A percentile compares a stretch with the other conserved stretches of the same genome.
Evolutionary conservation across 202 grass and related monocot genomes (phyloP).

Genomic region (Eragrostis tef): DNA sequence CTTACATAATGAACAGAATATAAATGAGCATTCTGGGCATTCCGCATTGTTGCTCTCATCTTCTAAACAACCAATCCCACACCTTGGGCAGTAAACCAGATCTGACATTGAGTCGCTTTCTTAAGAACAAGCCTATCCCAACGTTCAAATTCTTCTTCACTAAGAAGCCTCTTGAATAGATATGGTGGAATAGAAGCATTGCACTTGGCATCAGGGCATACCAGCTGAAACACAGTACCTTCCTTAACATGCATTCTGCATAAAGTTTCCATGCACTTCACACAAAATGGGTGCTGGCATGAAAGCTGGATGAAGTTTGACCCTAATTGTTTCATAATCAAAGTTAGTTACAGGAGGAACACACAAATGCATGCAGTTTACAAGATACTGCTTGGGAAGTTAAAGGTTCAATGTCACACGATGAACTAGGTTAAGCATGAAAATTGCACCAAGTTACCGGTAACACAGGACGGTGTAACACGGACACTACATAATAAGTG

Average conservation of each 20-base stretch:
- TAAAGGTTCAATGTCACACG: conserved; percentile 14
- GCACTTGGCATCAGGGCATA: conserved; percentile 66
- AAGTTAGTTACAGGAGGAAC: conserved; percentile 3
- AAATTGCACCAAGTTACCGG: not conserved
- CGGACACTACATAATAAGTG: no score
- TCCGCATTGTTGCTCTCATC: conserved; percentile 61
- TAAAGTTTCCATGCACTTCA: conserved; percentile 77
- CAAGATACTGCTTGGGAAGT: not conserved
- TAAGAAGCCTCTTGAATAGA: conserved; percentile 61
- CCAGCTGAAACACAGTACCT: conserved; percentile 72
- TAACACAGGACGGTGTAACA: no score
- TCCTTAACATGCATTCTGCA: conserved; percentile 80
- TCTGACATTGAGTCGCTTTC: conserved; percentile 71
- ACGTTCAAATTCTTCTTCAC: conserved; percentile 58
- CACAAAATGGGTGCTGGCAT: conserved; percentile 71
- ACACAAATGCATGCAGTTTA: not conserved
- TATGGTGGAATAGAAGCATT: conserved; percentile 57
- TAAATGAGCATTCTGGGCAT: conserved; percentile 70
- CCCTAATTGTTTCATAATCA: conserved; percentile 46
- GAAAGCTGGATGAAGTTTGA: conserved; percentile 71
- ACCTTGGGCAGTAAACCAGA: conserved; percentile 72
- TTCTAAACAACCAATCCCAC: conserved; percentile 68
- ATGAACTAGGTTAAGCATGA: not conserved
- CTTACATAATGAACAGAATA: conserved; percentile 63
- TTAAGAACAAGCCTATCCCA: conserved; percentile 56